phyloP scores from a whole-genome alignment of 2,329 filamentous ascomycete species.

The Byssochlamys sp. region DNA sequence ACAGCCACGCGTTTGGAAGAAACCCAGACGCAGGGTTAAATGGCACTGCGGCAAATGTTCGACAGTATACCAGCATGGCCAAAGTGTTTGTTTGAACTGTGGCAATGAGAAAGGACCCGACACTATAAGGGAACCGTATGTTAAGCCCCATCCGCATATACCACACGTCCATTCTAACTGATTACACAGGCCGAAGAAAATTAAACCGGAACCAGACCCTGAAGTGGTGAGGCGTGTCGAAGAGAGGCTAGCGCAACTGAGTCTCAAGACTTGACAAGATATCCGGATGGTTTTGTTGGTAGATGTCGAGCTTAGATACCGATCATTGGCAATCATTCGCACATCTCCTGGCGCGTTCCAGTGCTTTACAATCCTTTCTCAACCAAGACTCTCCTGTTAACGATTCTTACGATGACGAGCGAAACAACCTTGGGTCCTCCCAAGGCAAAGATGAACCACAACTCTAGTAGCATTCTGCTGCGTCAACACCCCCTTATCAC shows the following conservation, averaged over 20 bases:
- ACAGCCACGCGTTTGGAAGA: constrained; percentile 29
- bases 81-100: constrained; percentile 28
- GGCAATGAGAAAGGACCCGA: constrained; percentile 32
- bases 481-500: background rate
- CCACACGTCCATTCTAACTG: constrained; percentile 3
- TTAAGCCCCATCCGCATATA: constrained; percentile 6
- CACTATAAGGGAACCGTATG: constrained; percentile 35
- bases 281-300: background rate
- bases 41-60: constrained; percentile 35
- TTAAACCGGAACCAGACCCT: constrained; percentile 30
- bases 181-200: constrained; percentile 28
- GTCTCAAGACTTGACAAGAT: constrained; percentile 3
- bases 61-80: constrained; percentile 22
- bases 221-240: constrained; percentile 30
- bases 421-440: background rate
- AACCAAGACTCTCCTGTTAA: background rate
- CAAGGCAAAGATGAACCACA: background rate
- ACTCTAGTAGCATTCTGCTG: background rate
- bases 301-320: background rate
- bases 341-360: background rate
- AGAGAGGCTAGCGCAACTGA: constrained; percentile 26
- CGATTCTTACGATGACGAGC: background rate
- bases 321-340: background rate
- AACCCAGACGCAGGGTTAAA: constrained; percentile 28
- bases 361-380: background rate